Evolutionary conservation across 2,329 filamentous ascomycete genomes (phyloP).

Genomic region (Pseudogymnoascus destructans): DNA sequence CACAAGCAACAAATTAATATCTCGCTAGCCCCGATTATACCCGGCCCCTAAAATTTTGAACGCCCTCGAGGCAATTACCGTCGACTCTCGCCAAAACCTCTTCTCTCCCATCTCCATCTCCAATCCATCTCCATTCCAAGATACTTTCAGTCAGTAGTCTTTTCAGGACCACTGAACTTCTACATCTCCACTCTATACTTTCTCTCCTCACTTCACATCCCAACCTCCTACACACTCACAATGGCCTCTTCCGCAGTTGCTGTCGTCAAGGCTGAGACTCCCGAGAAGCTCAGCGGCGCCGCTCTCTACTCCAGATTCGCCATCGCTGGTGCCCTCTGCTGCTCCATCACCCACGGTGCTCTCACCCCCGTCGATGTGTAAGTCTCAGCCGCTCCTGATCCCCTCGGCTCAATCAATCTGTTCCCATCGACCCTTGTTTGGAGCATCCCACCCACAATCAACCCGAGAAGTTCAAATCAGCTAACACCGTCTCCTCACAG

Average conservation of each 20-base stretch:
- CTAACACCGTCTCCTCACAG: constrained; percentile 34
- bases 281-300: constrained; percentile 44
- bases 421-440: background rate
- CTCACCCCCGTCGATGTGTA: constrained; percentile 99
- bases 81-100: constrained; percentile 9
- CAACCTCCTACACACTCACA: background rate
- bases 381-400: constrained; percentile 32
- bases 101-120: background rate
- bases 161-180: constrained; percentile 4
- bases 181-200: constrained; percentile 1
- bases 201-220: background rate
- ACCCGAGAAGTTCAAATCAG: constrained; percentile 12
- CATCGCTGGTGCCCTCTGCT: constrained; percentile 95
- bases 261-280: constrained; percentile 19
- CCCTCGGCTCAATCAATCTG: background rate
- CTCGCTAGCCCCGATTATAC: constrained; percentile 3
- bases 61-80: constrained; percentile 6
- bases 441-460: background rate
- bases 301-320: constrained; percentile 90
- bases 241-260: background rate
- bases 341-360: constrained; percentile 91
- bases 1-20: background rate
- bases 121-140: background rate
- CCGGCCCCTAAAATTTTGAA: constrained; percentile 7
- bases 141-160: constrained; percentile 1